phyloP scores from a whole-genome alignment of 2,329 filamentous ascomycete species.

The Bipolaris sorokiniana region DNA sequence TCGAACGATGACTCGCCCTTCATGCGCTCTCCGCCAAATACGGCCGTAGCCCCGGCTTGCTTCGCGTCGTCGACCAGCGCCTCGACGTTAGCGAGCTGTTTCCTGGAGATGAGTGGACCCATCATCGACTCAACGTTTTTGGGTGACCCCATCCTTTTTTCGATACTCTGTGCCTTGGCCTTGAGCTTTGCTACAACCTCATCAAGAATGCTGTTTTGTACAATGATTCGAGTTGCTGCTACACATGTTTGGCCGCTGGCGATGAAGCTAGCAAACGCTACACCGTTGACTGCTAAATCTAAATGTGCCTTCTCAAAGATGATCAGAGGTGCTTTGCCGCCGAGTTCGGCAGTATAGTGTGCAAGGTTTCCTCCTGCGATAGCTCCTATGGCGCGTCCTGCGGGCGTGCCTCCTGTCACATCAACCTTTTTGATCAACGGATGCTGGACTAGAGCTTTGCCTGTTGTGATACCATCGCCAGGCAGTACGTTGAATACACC shows the following conservation, averaged over 20 bases:
- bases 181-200: constrained; percentile 50
- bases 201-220: constrained; percentile 54
- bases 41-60: constrained; percentile 48
- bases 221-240: constrained; percentile 61
- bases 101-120: constrained; percentile 67
- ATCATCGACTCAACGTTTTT: constrained; percentile 65
- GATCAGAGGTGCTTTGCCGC: constrained; percentile 48
- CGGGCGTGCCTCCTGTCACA: constrained; percentile 48
- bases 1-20: constrained; percentile 58
- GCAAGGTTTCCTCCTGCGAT: constrained; percentile 46
- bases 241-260: constrained; percentile 64
- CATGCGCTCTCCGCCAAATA: constrained; percentile 60
- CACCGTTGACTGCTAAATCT: constrained; percentile 48
- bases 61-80: constrained; percentile 47
- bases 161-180: constrained; percentile 58
- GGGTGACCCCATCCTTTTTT: constrained; percentile 63
- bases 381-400: constrained; percentile 46
- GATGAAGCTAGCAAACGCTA: constrained; percentile 55
- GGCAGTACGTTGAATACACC: constrained; percentile 46
- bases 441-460: constrained; percentile 46
- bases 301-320: constrained; percentile 47
- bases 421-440: constrained; percentile 48
- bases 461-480: constrained; percentile 43
- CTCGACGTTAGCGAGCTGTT: constrained; percentile 51
- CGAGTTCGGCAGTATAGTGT: constrained; percentile 47